phyloP scores from a whole-genome alignment of 176 grass and related monocot genomes.

The Hordeum marinum region DNA sequence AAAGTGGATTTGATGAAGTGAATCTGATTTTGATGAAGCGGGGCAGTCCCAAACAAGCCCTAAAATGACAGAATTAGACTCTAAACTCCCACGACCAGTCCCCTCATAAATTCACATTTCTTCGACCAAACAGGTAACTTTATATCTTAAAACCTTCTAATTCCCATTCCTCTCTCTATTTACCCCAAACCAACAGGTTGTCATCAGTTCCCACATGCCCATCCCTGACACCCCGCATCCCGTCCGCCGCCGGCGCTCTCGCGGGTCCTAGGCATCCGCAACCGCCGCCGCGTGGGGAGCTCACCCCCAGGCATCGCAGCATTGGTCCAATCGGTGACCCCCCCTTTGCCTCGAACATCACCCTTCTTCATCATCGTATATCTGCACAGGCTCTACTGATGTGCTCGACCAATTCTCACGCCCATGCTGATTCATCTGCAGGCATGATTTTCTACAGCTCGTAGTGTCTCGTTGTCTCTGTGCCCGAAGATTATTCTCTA shows the following conservation, averaged over 20 bases:
- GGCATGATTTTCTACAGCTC: neutral
- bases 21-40: no score
- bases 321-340: neutral
- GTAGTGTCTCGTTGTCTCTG: no score
- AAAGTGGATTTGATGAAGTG: no score
- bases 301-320: neutral
- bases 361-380: neutral
- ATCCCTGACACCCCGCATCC: neutral
- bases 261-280: neutral
- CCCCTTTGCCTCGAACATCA: neutral
- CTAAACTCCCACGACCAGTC: no score
- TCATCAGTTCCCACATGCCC: neutral
- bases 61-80: no score
- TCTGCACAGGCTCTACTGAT: neutral
- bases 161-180: no score
- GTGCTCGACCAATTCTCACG: neutral
- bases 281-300: neutral
- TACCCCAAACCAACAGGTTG: no score
- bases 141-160: no score
- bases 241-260: neutral
- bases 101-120: no score
- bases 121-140: no score
- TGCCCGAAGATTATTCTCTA: no score
- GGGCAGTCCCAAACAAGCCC: no score
- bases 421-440: neutral